Evolutionary conservation across 2,329 filamentous ascomycete genomes (phyloP).

Genomic region (Colletotrichum caudatum): DNA sequence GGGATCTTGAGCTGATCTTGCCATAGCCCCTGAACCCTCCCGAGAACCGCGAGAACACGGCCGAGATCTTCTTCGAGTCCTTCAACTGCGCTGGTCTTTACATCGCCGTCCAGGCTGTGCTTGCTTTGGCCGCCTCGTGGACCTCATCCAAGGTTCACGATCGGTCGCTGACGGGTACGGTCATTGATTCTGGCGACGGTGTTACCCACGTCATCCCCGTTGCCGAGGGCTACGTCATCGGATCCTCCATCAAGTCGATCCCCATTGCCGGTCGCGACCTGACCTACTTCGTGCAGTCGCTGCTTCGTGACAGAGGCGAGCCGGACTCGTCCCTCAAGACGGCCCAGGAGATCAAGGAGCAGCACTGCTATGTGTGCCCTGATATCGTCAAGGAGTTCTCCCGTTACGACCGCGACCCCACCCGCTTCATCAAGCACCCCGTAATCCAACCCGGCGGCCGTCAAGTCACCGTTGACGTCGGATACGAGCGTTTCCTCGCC

Average conservation of each 20-base stretch:
- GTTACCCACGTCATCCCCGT: slow-evolving; percentile 99
- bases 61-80: slow-evolving; percentile 99
- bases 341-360: slow-evolving; percentile 97
- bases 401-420: slow-evolving; percentile 92
- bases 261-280: slow-evolving; percentile 98
- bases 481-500: slow-evolving; percentile 97
- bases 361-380: slow-evolving; percentile 97
- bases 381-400: slow-evolving; percentile 99
- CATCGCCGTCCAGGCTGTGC: slow-evolving; percentile 97
- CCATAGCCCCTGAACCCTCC: slow-evolving; percentile 91
- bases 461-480: slow-evolving; percentile 88
- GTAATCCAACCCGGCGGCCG: slow-evolving; percentile 89
- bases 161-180: slow-evolving; percentile 93
- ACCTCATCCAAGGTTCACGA: slow-evolving; percentile 98
- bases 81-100: slow-evolving; percentile 99
- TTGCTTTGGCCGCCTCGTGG: slow-evolving; percentile 97
- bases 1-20: slow-evolving; percentile 37
- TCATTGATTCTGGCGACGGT: slow-evolving; percentile 98
- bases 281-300: slow-evolving; percentile 97
- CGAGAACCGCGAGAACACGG: slow-evolving; percentile 98
- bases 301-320: slow-evolving; percentile 95
- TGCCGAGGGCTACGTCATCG: slow-evolving; percentile 98
- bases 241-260: slow-evolving; percentile 98
- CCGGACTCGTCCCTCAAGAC: slow-evolving; percentile 97
- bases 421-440: slow-evolving; percentile 89